Conservation (phyloP, 202 grass and related monocot genomes). For the Zoysia matrella region DNA sequence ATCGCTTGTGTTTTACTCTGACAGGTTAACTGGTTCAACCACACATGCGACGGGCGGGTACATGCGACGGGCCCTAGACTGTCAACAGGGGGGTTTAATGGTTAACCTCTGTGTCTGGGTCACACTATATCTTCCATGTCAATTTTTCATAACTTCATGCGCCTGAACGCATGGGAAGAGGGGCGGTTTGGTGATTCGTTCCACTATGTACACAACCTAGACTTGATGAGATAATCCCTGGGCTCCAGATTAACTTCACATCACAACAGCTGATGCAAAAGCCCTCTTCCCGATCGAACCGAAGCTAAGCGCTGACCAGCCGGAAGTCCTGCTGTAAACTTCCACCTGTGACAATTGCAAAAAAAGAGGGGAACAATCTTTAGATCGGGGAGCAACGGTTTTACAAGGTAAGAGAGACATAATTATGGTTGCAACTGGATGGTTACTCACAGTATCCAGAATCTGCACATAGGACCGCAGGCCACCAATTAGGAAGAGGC, state of each 20-base stretch:
- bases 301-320: slow-evolving; percentile 55
- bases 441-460: slow-evolving; percentile 63
- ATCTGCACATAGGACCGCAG: slow-evolving; percentile 53
- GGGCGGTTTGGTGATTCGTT: too few species aligned
- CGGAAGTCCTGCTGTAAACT: slow-evolving; percentile 52
- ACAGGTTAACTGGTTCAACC: too few species aligned
- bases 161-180: too few species aligned
- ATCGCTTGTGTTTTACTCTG: too few species aligned
- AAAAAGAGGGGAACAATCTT: slow-evolving; percentile 11
- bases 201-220: neutral
- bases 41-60: too few species aligned
- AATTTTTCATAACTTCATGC: too few species aligned
- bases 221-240: slow-evolving; percentile 21
- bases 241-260: slow-evolving; percentile 24
- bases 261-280: slow-evolving; percentile 66
- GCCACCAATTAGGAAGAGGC: slow-evolving; percentile 69
- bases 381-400: neutral
- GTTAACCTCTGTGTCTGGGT: too few species aligned
- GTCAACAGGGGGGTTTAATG: too few species aligned
- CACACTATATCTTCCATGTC: too few species aligned
- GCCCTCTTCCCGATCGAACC: slow-evolving; percentile 71
- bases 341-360: slow-evolving; percentile 61
- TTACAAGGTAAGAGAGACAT: slow-evolving; percentile 6
- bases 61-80: too few species aligned
- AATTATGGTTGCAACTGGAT: neutral